Percentiles rank a stretch among this genome's conserved stretches.
Conservation (phyloP, 1,284 basidiomycete species). For the Ustilago esculenta region DNA sequence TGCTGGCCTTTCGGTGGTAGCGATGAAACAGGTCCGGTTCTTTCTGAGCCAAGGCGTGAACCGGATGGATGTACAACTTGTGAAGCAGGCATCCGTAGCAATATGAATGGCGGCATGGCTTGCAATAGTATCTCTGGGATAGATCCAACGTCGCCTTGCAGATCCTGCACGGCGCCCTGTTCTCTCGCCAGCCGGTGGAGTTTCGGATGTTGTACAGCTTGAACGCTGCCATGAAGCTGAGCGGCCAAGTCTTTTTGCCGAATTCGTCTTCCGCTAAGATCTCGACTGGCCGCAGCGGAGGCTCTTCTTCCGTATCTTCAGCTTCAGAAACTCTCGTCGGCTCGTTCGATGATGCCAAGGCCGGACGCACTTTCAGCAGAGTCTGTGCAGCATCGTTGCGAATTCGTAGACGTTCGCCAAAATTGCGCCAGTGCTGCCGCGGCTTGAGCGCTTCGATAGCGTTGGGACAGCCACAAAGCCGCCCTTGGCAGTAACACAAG, state of each 20-base stretch:
- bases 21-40: conserved; percentile 25
- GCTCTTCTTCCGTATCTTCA: conserved; percentile 9
- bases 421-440: conserved; percentile 30
- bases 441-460: conserved; percentile 20
- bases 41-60: conserved; percentile 34
- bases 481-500: conserved; percentile 40
- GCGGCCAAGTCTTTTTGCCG: conserved; percentile 22
- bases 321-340: not conserved
- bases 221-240: conserved; percentile 39
- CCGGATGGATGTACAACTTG: conserved; percentile 39
- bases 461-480: conserved; percentile 31
- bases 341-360: conserved; percentile 1
- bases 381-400: conserved; percentile 25
- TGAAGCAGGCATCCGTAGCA: conserved; percentile 43
- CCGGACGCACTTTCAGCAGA: conserved; percentile 10
- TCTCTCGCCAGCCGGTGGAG: conserved; percentile 3
- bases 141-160: conserved; percentile 31
- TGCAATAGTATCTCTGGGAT: conserved; percentile 35
- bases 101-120: conserved; percentile 37
- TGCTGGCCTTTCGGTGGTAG: conserved; percentile 31
- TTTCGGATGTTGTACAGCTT: conserved; percentile 30
- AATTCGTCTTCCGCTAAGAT: conserved; percentile 17
- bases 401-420: conserved; percentile 31
- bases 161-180: conserved; percentile 27
- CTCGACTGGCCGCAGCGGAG: conserved; percentile 6